Conservation (phyloP, 441 rosid species). For the Pelargonium myrrhifolium region DNA sequence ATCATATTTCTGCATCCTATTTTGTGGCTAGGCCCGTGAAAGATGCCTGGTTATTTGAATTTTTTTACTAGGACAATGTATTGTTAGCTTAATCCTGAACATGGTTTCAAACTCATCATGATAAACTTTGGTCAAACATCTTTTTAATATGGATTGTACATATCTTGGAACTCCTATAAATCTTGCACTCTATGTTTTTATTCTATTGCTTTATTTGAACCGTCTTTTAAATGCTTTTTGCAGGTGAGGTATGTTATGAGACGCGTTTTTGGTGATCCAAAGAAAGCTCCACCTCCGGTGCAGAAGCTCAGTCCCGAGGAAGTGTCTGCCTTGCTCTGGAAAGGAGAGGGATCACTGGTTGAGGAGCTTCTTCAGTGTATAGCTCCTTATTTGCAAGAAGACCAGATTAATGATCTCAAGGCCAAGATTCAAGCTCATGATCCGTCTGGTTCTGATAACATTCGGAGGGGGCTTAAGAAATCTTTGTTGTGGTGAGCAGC, state of each 20-base stretch:
- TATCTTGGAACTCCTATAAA: too few relatives aligned
- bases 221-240: conserved; percentile 16
- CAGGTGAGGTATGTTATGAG: conserved; percentile 98
- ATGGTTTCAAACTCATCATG: too few relatives aligned
- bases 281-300: conserved; percentile 91
- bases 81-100: too few relatives aligned
- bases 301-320: conserved; percentile 80
- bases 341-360: conserved; percentile 83
- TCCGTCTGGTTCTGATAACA: conserved; percentile 61
- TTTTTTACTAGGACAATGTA: too few relatives aligned
- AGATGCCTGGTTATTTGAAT: too few relatives aligned
- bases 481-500: conserved; percentile 79
- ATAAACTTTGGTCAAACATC: too few relatives aligned
- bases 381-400: conserved; percentile 62
- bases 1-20: background rate
- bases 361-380: conserved; percentile 84
- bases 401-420: conserved; percentile 54
- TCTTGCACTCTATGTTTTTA: too few relatives aligned
- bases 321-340: conserved; percentile 70
- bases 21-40: too few relatives aligned
- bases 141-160: too few relatives aligned
- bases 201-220: background rate
- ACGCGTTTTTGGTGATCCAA: conserved; percentile 84
- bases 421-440: conserved; percentile 62
- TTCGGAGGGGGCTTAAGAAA: conserved; percentile 63